Conservation (phyloP, 371 early-diverging fungal genomes). For the Umbelopsis sp. region DNA sequence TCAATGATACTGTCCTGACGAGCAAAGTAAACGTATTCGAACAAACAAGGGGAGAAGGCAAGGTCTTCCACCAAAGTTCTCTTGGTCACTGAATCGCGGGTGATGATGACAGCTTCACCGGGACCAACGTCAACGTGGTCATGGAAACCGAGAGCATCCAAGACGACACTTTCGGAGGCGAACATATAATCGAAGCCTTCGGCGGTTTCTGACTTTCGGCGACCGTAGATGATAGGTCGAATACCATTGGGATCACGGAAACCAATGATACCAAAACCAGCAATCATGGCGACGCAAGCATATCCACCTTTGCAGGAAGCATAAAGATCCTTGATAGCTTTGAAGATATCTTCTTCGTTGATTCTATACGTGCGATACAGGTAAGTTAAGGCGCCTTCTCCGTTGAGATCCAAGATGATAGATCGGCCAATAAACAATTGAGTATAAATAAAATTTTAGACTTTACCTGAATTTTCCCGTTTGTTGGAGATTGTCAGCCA, state of each 20-base stretch:
- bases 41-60: slow-evolving; percentile 90
- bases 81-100: slow-evolving; percentile 65
- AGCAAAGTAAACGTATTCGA: slow-evolving; percentile 98
- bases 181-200: slow-evolving; percentile 90
- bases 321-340: slow-evolving; percentile 85
- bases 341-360: slow-evolving; percentile 96
- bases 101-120: slow-evolving; percentile 92
- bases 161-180: slow-evolving; percentile 93
- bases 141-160: slow-evolving; percentile 88
- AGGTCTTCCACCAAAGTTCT: slow-evolving; percentile 64
- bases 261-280: slow-evolving; percentile 88
- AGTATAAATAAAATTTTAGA: slow-evolving; percentile 15
- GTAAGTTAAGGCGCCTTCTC: background rate
- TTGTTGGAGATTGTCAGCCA: slow-evolving; percentile 90
- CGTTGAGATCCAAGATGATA: too few species aligned
- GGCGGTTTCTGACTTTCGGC: slow-evolving; percentile 55
- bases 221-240: slow-evolving; percentile 91
- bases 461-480: slow-evolving; percentile 89
- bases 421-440: slow-evolving; percentile 10
- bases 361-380: slow-evolving; percentile 55
- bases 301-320: slow-evolving; percentile 88
- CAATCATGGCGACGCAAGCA: slow-evolving; percentile 95
- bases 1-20: slow-evolving; percentile 97
- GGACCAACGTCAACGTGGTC: slow-evolving; percentile 88
- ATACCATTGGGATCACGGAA: slow-evolving; percentile 97